Base-by-base conservation (phyloP, 345 rosid genomes). In the Salix koriyanagi region DNA sequence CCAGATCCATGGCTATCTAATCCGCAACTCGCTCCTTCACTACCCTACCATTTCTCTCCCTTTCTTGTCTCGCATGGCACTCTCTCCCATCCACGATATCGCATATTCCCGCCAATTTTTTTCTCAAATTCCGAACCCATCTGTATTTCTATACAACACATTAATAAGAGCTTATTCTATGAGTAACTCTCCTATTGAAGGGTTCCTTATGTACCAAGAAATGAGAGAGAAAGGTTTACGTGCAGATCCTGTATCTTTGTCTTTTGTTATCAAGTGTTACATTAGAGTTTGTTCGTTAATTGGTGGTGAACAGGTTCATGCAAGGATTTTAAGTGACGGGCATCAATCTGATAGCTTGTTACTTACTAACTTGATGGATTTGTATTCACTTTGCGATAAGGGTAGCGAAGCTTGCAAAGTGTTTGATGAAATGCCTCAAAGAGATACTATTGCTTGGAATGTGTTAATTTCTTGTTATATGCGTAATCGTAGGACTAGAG, bases 401-500 rank as follows among this genome's bases (percentile, higher is more conserved):
- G 71, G 81, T 12, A 65, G 5, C 26, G 84, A 87, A 26, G 91
- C 96, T 7, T 82, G 82, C 76, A 86, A 81, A 62, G 88, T 94
- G 90, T 94, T 92, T 78, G 96, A 92, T 70, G 96, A 92, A 69
- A 92, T 91, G 50, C 80, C 87, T 56, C 71, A 77, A 0, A 90
- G 86, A 76, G 98, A 94, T 65, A 85, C 79, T 5, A 90, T 94
- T 44, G 85, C 92, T 19, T 92, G 92, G 90, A 92, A 92, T 80
- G 97, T 92, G 39, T 72, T 94, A 74, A 80, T 92, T 69, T 89
- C 98, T 60, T 92, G 96, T 73, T 90, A 75, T 68, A 42, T 94
- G 6, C 85, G 89, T 60, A 92, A 89, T 75, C 83, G 79, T 36
- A 86, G 90, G 73, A 88, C 92, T 0, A 81, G 85, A 46, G 93